Evolutionary conservation across 2,329 filamentous ascomycete species (phyloP), one percentile per base, ranked within the genome.

Genomic region (Didymella keratinophila): DNA sequence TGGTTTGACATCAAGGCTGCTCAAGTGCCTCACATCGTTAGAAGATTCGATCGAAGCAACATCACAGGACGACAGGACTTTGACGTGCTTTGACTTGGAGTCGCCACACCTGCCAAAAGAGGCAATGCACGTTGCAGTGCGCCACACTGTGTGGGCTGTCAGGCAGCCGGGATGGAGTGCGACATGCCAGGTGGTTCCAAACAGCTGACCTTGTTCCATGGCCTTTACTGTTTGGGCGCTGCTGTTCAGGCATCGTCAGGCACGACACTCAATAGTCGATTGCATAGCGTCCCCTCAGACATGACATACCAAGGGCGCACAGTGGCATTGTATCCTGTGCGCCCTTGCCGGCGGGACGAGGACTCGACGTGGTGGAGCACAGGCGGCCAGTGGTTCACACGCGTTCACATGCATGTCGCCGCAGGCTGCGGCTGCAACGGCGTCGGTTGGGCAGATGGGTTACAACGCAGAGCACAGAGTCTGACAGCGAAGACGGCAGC

Each of bases 401-500:
- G 47, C 12, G 20, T 32, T 41, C 47, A 34, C 34, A 52, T 46
- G 53, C 45, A 46, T 18, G 32, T n/a, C 32, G 32, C 16, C 32
- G 32, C 32, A 16, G 32, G 32, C 32, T 36, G 32, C 32, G 25
- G 12, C 47, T 37, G 30, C 36, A 23, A 34, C 12, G 43, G 51
- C 47, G 51, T 32, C 48, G 39, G 54, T 60, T 63, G 58, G 61
- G 37, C 52, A 53, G n/a, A 20, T 51, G 54, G 45, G 25, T 41
- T 47, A 52, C 36, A 37, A 39, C 36, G 36, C 36, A 39, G 36
- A 18, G 36, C 36, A 43, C 58, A 50, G 36, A 16, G 46, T 28
- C 48, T 61, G 61, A 61, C 61, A 64, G 53, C 61, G 48, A 58
- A 64, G 58, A 50, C 27, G 58, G 28, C 58, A 32, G 18, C 43